Conservation (phyloP, 2,329 filamentous ascomycete species). For the Aspergillus neoniger region DNA sequence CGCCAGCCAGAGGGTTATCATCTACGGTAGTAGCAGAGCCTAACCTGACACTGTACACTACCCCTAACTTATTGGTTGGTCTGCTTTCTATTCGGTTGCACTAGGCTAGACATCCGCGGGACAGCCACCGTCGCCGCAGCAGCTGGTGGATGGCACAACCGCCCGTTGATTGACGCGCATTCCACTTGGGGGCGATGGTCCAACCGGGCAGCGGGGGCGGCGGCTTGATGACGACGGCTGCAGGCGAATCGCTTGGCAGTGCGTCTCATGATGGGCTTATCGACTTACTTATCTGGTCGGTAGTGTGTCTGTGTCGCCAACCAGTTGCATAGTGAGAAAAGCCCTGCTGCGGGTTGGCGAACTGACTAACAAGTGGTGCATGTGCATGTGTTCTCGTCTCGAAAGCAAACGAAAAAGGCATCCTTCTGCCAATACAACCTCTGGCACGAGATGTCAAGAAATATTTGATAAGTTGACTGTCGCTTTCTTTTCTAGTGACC, state of each 20-base stretch:
- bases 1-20: too few species aligned
- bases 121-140: not conserved
- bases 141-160: slow-evolving; percentile 2
- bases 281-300: too few species aligned
- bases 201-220: slow-evolving; percentile 7
- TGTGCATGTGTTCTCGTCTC: too few species aligned
- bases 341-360: too few species aligned
- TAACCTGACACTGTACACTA: too few species aligned
- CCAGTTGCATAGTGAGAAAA: too few species aligned
- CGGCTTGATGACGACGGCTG: slow-evolving; percentile 5
- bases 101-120: not conserved
- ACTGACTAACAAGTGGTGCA: too few species aligned
- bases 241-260: slow-evolving; percentile 6
- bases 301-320: too few species aligned
- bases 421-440: not conserved
- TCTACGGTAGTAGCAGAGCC: too few species aligned
- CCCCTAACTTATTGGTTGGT: too few species aligned
- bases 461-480: not conserved
- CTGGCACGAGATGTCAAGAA: not conserved
- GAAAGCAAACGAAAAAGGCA: too few species aligned
- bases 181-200: slow-evolving; percentile 2
- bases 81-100: too few species aligned
- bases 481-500: not conserved
- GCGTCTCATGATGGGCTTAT: not conserved
- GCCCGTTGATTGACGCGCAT: slow-evolving; percentile 9